A percentile compares a stretch with the other conserved stretches of the same genome.
Conservation (phyloP, 345 rosid genomes). For the Hibiscus trionum region DNA sequence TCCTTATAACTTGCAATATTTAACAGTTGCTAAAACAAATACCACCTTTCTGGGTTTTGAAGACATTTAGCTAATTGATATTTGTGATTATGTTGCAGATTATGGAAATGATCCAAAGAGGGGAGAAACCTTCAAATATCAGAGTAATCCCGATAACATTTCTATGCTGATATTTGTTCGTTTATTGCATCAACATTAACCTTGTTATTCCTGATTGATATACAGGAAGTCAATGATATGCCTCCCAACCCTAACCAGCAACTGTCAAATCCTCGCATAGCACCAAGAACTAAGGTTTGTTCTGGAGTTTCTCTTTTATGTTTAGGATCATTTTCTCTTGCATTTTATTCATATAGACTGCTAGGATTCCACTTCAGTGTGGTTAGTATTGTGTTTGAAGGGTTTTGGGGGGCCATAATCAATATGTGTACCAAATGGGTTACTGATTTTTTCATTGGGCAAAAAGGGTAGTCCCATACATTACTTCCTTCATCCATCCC, state of each 20-base stretch:
- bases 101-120: constrained; percentile 90
- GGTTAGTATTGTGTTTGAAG: constrained; percentile 2
- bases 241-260: constrained; percentile 85
- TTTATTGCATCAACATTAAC: constrained; percentile 13
- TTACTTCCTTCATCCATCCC: neutral
- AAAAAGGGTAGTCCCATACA: neutral
- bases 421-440: neutral
- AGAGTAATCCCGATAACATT: constrained; percentile 36
- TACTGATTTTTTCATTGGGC: constrained; percentile 7
- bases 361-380: neutral
- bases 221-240: constrained; percentile 81
- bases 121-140: constrained; percentile 89
- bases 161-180: constrained; percentile 11
- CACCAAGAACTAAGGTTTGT: constrained; percentile 82
- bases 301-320: neutral
- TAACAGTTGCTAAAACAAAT: neutral
- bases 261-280: constrained; percentile 57
- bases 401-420: neutral
- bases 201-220: constrained; percentile 14
- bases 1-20: neutral
- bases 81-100: constrained; percentile 41
- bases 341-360: constrained; percentile 5
- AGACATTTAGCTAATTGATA: neutral
- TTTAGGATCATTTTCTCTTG: neutral
- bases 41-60: neutral